A percentile compares a stretch with the other conserved stretches of the same genome.
Evolutionary conservation across 192 early-diverging fungal genomes (phyloP).

Genomic region (Backusella luteola): DNA sequence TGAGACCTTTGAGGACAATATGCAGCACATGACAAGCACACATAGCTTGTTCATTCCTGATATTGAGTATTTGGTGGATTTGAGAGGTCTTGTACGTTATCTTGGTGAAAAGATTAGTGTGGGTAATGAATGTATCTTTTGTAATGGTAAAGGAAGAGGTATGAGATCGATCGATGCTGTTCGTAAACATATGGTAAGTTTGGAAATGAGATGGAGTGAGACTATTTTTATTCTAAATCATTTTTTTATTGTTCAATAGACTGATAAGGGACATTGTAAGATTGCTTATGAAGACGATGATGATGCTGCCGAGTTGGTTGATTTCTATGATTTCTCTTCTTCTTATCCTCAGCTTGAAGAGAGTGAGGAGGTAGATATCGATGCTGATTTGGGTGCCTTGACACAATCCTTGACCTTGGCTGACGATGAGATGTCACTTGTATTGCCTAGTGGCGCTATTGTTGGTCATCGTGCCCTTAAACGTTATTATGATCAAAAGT

Average conservation of each 20-base stretch:
- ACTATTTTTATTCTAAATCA: background rate
- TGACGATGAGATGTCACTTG: conserved; percentile 82
- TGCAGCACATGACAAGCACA: conserved; percentile 87
- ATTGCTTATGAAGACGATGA: conserved; percentile 93
- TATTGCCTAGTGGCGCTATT: conserved; percentile 80
- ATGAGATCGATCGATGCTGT: conserved; percentile 89
- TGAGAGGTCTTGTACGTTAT: conserved; percentile 86
- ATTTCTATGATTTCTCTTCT: conserved; percentile 95
- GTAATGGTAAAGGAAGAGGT: conserved; percentile 86
- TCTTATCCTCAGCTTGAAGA: conserved; percentile 67
- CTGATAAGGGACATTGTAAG: conserved; percentile 94
- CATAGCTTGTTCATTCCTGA: conserved; percentile 98
- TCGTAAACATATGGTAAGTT: conserved; percentile 83
- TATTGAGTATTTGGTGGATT: conserved; percentile 88
- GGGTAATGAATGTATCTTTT: conserved; percentile 94
- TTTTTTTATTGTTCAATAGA: conserved; percentile 28
- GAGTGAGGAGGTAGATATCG: conserved; percentile 43
- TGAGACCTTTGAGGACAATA: conserved; percentile 65
- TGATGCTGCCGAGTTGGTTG: conserved; percentile 87
- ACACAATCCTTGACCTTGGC: conserved; percentile 48
- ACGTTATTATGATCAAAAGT: conserved; percentile 84
- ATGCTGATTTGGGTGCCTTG: conserved; percentile 38
- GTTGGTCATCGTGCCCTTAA: conserved; percentile 81
- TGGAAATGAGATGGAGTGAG: background rate
- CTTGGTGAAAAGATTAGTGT: conserved; percentile 94